These are phyloP conservation scores for Artemisia argyi DNA, from an alignment of 129 eudicot species.

Conservation along the genomic window DNA sequence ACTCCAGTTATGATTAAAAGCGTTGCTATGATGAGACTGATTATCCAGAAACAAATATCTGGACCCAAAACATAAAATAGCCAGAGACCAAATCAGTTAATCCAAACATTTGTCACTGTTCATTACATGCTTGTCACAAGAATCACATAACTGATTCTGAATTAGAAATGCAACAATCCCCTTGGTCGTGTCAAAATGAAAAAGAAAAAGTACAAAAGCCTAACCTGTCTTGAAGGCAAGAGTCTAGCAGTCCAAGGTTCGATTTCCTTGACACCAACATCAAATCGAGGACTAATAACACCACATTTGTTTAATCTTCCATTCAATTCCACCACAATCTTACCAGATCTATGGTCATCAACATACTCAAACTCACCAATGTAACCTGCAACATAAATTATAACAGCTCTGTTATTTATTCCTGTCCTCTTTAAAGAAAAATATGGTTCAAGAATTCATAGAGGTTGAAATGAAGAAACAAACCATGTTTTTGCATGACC, in stretches of 20 bases:
- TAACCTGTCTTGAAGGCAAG: conserved; percentile 64
- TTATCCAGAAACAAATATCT: background rate
- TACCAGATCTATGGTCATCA: conserved; percentile 70
- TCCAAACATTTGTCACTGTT: too few species aligned
- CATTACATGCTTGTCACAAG: background rate
- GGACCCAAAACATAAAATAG: background rate
- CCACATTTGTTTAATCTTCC: conserved; percentile 68
- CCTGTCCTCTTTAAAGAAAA: background rate
- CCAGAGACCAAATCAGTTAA: too few species aligned
- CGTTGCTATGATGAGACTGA: too few species aligned
- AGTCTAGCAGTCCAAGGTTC: conserved; percentile 69
- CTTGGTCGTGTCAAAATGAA: background rate
- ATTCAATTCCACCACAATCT: conserved; percentile 60
- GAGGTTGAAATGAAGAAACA: background rate
- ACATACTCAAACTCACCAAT: conserved; percentile 74
- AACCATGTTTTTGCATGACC: conserved; percentile 73
- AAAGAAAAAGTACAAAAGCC: background rate
- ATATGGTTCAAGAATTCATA: background rate
- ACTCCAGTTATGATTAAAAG: too few species aligned
- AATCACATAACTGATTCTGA: background rate
- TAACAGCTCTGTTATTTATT: background rate
- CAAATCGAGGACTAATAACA: conserved; percentile 63
- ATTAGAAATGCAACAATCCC: background rate
- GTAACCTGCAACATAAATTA: conserved; percentile 37
- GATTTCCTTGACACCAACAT: conserved; percentile 63